Base-by-base conservation (phyloP, 2,329 filamentous ascomycete species). In the Zelopaecilomyces penicillatus region DNA sequence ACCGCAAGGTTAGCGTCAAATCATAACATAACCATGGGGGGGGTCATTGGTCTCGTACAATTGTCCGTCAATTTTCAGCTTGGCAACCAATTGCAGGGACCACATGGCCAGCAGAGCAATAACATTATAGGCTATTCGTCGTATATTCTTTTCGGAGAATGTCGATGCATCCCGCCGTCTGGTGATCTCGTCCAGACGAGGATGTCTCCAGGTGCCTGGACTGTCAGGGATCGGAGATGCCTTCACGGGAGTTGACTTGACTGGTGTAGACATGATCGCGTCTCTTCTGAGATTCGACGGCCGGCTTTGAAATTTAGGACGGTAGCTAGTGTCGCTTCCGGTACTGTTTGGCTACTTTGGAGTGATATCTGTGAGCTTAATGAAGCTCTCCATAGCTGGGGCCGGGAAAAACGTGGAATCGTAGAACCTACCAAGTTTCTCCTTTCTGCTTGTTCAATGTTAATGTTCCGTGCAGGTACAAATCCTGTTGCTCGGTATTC, bases 181-280 rank as follows among this genome's bases (percentile, higher is more conserved):
- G 11, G 85, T 81, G 60, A 98, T 94, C 66, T 97, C 91, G 57
- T 88, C 77, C 52, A 96, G 75, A 51, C 84, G 82, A 31, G 93
- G 93, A 63, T 98, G 93, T 58, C 82, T 80, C 91, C 93, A 98
- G 60, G 83, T 87, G 44, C 91, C 90, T 5, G 87, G 77, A 55
- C 75, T 80, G 43, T 80, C 76, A 29, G 65, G 59, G 26, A 58
- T 50, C 1, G 64, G 51, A 12, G 62, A 46, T 37, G 65, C 61
- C 63, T 73, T 60, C 59, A 74, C 50, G 52, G 76, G 58, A 52
- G 67, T 68, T 32, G 58, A 55, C 46, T 47, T 58, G 45, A 55
- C 45, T 10, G 58, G 57, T 30, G 59, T 60, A 30, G 62, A 52
- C 64, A 65, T 65, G 40, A 11, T 50, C 9, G 31, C 11, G 7